phyloP scores from a whole-genome alignment of 495 filamentous ascomycete genomes.

The Aspergillus nidulans region DNA sequence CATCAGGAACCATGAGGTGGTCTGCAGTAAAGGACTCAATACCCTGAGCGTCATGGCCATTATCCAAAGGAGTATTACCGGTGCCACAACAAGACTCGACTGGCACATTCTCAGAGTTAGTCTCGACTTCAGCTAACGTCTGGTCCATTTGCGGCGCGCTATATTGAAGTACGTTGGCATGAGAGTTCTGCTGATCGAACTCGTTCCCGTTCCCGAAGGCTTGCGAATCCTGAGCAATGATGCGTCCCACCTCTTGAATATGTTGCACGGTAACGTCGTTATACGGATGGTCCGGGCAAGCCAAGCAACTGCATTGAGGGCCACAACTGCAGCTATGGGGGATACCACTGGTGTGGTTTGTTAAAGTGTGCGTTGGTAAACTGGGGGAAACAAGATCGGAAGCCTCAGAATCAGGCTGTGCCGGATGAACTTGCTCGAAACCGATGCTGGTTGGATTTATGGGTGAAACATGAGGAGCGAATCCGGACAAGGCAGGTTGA shows the following conservation, averaged over 20 bases:
- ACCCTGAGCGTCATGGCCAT: constrained; percentile 28
- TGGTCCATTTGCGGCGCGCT: constrained; percentile 11
- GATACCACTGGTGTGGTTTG: constrained; percentile 14
- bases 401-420: constrained; percentile 11
- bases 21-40: constrained; percentile 22
- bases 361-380: constrained; percentile 6
- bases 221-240: constrained; percentile 36
- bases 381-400: constrained; percentile 11
- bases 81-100: constrained; percentile 3
- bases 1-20: constrained; percentile 39
- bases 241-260: constrained; percentile 48
- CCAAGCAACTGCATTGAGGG: constrained; percentile 62
- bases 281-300: constrained; percentile 66
- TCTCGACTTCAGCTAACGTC: neutral
- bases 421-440: constrained; percentile 11
- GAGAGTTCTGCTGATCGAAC: constrained; percentile 14
- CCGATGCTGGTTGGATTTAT: neutral
- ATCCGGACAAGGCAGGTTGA: neutral
- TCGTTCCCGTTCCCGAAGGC: constrained; percentile 16
- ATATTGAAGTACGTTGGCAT: constrained; percentile 4
- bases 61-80: constrained; percentile 10
- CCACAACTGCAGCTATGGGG: constrained; percentile 61
- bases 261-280: constrained; percentile 66
- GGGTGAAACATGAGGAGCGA: neutral
- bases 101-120: neutral